Evolutionary conservation across 805 yeast genomes (phyloP), one percentile per base, ranked within the genome.

Genomic region (Cyberlindnera bimundalis): DNA sequence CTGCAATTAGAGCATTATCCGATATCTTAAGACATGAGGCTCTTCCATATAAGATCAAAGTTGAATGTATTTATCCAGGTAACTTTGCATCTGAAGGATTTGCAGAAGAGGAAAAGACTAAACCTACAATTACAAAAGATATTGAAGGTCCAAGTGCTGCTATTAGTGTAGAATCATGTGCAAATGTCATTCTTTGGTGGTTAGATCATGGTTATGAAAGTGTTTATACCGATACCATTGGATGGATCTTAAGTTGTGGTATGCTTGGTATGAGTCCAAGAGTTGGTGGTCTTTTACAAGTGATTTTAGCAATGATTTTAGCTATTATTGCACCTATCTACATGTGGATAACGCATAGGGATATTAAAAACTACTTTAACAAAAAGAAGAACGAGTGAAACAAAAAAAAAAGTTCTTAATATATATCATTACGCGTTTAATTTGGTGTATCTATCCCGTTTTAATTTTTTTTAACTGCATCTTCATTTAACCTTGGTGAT

Each of bases 41-140:
- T 31, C 55, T 70, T 1, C 81, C 84, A 6, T 81, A 78, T 53
- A 74, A 81, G 45, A 79, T 82, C 47, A 65, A 82, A 20, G 84
- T 93, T 0, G 74, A 83, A 5, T 79, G 87, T 45, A 78, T 88
- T 0, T 81, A 78, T 54, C 96, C 98, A 0, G 99, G 99, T 0
- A 89, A 88, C 58, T 89, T 91, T 62, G 76, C 71, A 35, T 81
- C 95, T 48, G 98, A 90, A 60, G 99, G 99, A 0, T 93, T 62
- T 56, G 74, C 65, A 3, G 79, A 79, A 44, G 99, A 93, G 61
- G 83, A 90, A 58, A 62, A 65, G 41, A 83, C 95, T 3, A 93
- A 93, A 59, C 98, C 99, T 0, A 74, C 70, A 9, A 86, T 93
- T 42, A 89, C 97, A 1, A 76, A 71, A 48, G 64, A 63, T 24